These are phyloP conservation scores for Candida hungchunana DNA, from an alignment of 805 yeast genomes.

Conservation along the genomic window DNA sequence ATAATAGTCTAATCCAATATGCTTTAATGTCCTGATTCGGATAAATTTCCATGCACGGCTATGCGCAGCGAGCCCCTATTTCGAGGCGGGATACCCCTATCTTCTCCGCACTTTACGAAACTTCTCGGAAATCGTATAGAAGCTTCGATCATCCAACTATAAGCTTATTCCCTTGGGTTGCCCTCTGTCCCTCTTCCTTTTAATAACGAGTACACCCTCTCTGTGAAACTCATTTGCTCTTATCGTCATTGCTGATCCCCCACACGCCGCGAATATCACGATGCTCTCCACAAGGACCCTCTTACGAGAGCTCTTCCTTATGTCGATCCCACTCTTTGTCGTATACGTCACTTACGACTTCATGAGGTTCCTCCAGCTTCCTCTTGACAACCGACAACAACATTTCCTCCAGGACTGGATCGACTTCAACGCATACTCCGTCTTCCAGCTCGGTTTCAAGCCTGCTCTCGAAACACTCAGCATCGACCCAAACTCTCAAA, in stretches of 20 bases:
- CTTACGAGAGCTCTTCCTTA: constrained; percentile 16
- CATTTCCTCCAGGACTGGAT: constrained; percentile 18
- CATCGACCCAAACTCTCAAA: neutral
- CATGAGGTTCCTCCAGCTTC: constrained; percentile 6
- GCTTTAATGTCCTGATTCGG: no score
- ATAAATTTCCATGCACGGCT: neutral
- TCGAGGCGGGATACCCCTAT: neutral
- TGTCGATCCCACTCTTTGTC: constrained; percentile 19
- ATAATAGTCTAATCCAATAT: neutral
- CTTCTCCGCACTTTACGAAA: neutral
- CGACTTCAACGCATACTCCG: constrained; percentile 14
- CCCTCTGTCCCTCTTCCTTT: neutral
- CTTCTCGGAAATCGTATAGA: neutral
- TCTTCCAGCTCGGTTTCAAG: constrained; percentile 15
- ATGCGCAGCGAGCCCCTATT: neutral
- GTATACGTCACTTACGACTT: constrained; percentile 18
- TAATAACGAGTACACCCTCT: neutral
- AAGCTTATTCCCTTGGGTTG: neutral
- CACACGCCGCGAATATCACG: neutral
- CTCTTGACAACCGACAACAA: constrained; percentile 2
- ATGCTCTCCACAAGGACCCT: constrained; percentile 6
- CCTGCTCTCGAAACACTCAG: constrained; percentile 12
- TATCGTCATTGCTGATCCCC: no score
- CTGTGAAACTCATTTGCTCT: neutral
- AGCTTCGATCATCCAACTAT: neutral